Evolutionary conservation across 768 basidiomycete genomes (phyloP).

Genomic region (Mycena galopus): DNA sequence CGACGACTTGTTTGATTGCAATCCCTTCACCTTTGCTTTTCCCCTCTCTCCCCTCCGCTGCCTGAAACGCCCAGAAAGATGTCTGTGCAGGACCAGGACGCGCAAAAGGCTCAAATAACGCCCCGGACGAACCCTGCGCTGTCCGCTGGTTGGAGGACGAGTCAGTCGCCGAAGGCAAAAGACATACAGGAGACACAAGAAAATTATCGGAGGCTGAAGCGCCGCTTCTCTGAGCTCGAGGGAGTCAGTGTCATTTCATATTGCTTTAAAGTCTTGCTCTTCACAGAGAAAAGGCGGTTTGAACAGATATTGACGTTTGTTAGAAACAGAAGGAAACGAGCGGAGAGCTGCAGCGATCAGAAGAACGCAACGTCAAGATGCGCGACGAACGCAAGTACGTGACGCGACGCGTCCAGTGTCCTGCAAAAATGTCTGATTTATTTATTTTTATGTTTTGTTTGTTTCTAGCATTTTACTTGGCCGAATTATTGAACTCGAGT

Average conservation of each 20-base stretch:
- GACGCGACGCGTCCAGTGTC: slow-evolving; percentile 52
- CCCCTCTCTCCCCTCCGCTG: not conserved
- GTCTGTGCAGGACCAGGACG: not conserved
- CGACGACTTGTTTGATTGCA: slow-evolving; percentile 23
- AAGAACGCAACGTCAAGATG: slow-evolving; percentile 73
- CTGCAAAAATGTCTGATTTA: slow-evolving; percentile 15
- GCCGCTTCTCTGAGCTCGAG: slow-evolving; percentile 75
- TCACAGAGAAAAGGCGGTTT: slow-evolving; percentile 43
- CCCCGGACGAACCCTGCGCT: not conserved
- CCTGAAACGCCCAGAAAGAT: not conserved
- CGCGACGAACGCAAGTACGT: slow-evolving; percentile 71
- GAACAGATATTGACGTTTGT: slow-evolving; percentile 44
- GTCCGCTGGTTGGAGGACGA: not conserved
- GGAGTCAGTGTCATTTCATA: slow-evolving; percentile 62
- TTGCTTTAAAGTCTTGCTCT: not conserved
- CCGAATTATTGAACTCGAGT: slow-evolving; percentile 73
- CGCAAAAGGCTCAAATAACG: not conserved
- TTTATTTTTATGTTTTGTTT: not conserved
- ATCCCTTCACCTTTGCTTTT: slow-evolving; percentile 22
- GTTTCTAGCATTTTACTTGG: slow-evolving; percentile 63
- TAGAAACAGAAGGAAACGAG: slow-evolving; percentile 74
- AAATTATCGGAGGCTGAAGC: slow-evolving; percentile 76
- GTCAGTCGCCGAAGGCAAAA: slow-evolving; percentile 47
- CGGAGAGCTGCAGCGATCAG: slow-evolving; percentile 69
- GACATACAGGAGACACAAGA: slow-evolving; percentile 65